A percentile compares a stretch with the other conserved stretches of the same genome.
Conservation (phyloP, 169 alveolate species). For the Cryptosporidium viatorum region DNA sequence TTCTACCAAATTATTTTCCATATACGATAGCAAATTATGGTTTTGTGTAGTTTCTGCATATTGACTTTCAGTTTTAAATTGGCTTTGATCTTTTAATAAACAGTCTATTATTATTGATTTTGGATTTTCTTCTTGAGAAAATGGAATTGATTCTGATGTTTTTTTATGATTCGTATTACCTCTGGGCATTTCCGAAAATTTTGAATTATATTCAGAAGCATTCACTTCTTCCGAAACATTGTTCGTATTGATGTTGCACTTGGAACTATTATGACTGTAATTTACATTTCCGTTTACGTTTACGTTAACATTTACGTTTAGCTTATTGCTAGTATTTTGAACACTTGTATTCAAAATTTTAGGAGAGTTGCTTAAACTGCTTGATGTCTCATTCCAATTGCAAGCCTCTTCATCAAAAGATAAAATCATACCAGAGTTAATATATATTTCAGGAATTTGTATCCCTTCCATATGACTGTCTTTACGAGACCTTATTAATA, state of each 20-base stretch:
- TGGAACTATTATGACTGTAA: slow-evolving; percentile 18
- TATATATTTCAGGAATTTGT: slow-evolving; percentile 69
- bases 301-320: slow-evolving; percentile 55
- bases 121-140: slow-evolving; percentile 27
- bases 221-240: slow-evolving; percentile 18
- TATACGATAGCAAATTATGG: slow-evolving; percentile 13
- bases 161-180: slow-evolving; percentile 1
- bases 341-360: slow-evolving; percentile 21
- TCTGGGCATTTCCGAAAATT: not conserved
- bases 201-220: not conserved
- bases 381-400: slow-evolving; percentile 29
- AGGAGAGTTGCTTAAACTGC: slow-evolving; percentile 4
- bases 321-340: slow-evolving; percentile 45
- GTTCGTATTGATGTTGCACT: not conserved
- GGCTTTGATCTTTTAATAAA: slow-evolving; percentile 12
- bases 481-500: slow-evolving; percentile 1
- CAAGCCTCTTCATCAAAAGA: slow-evolving; percentile 57
- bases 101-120: not conserved
- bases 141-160: not conserved
- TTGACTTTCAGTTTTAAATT: slow-evolving; percentile 19
- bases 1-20: not conserved
- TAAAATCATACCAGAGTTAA: slow-evolving; percentile 68
- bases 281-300: slow-evolving; percentile 57
- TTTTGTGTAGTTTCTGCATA: not conserved
- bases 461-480: slow-evolving; percentile 51